Conservation (phyloP, 2,329 filamentous ascomycete species). For the Phyllosticta capitalensis region DNA sequence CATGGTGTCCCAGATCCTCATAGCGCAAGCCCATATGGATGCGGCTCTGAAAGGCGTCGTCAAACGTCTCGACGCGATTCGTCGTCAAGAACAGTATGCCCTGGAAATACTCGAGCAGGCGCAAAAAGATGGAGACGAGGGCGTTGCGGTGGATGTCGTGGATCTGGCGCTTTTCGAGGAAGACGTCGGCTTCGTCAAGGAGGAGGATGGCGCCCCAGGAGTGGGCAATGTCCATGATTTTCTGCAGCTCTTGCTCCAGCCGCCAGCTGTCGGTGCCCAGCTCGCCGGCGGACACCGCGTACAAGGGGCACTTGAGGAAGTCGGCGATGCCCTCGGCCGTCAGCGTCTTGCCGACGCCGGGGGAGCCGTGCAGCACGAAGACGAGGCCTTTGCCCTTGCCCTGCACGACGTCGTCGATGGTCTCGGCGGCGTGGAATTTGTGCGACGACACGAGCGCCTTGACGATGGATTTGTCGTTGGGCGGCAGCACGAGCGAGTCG, state of each 20-base stretch:
- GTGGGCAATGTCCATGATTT: conserved; percentile 77
- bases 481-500: conserved; percentile 64
- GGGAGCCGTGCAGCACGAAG: conserved; percentile 71
- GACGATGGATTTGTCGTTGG: conserved; percentile 54
- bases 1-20: conserved; percentile 60
- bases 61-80: conserved; percentile 79
- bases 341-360: conserved; percentile 80
- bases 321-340: conserved; percentile 83
- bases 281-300: conserved; percentile 75
- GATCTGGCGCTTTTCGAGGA: conserved; percentile 68
- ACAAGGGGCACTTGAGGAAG: conserved; percentile 69
- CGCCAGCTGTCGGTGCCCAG: conserved; percentile 66
- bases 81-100: conserved; percentile 86
- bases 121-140: conserved; percentile 77
- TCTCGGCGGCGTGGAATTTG: conserved; percentile 70
- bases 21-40: conserved; percentile 82
- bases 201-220: conserved; percentile 78
- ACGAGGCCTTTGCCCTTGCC: conserved; percentile 84
- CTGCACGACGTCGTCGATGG: conserved; percentile 61
- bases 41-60: conserved; percentile 80
- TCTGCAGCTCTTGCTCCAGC: conserved; percentile 68
- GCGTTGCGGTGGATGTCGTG: conserved; percentile 79
- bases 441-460: conserved; percentile 76
- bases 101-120: conserved; percentile 83
- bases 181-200: conserved; percentile 60